Conservation (phyloP, 2,329 filamentous ascomycete species). For the Lecanosticta acicola region DNA sequence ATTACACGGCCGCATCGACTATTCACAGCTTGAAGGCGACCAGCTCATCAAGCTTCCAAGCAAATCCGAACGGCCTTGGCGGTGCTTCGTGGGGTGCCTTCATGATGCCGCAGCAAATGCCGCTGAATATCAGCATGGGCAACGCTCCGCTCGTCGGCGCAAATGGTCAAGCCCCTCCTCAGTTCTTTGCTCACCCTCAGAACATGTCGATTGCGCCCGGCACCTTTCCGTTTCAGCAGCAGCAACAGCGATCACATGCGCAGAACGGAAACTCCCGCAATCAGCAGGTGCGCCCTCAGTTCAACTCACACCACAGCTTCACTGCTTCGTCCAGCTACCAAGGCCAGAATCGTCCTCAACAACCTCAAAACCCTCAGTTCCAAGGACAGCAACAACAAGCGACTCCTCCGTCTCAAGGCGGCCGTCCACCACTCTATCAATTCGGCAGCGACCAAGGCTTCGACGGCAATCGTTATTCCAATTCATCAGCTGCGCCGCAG, state of each 20-base stretch:
- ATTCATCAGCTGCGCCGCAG: constrained; percentile 1
- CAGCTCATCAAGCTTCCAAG: background rate
- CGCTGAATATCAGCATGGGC: background rate
- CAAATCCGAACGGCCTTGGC: background rate
- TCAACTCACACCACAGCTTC: background rate
- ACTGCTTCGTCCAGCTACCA: too few relatives aligned
- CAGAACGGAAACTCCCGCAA: background rate
- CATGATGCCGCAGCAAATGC: constrained; percentile 1
- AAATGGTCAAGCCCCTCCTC: background rate
- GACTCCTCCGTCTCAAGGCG: background rate
- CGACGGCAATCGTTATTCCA: constrained; percentile 3
- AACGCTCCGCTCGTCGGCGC: background rate
- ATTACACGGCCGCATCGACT: constrained; percentile 4
- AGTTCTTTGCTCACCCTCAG: background rate
- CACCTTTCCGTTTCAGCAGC: background rate
- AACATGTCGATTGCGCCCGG: background rate
- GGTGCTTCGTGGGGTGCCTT: constrained; percentile 4
- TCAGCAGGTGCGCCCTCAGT: background rate
- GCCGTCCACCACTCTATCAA: constrained; percentile 1
- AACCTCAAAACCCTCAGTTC: background rate
- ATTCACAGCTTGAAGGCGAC: constrained; percentile 5
- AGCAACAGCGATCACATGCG: background rate
- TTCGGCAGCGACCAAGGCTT: constrained; percentile 16
- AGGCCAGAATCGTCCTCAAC: background rate
- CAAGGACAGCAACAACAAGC: background rate